Evolutionary conservation across 164 flowering plant species (phyloP), one percentile per base, ranked within the genome.

Genomic region (Nymphaea colorata): DNA sequence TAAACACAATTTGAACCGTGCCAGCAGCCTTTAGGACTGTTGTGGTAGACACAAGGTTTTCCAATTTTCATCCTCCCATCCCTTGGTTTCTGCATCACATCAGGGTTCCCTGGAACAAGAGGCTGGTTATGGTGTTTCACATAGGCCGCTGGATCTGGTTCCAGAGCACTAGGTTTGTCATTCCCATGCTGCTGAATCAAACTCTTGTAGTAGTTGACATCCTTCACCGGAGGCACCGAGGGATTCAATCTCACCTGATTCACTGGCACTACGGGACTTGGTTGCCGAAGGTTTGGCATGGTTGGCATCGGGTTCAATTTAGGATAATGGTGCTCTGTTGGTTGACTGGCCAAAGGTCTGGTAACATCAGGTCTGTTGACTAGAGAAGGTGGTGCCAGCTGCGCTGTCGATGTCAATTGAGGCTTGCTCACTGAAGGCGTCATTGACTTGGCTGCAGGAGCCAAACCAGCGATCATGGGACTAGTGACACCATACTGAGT

Each of bases 171-270:
- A 41, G 70, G 82, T 67, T 82, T 84, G 17, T 91, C 96, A 67
- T 76, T 92, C 44, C 98, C 98, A 68, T 91, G 98, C 67, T 87
- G 88, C 77, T 93, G 96, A 68, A 93, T 93, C 80, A 93, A 78
- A 76, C 82, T 87, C 85, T 94, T 91, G 57, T 84, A 94, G 62
- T 94, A 91, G 75, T 77, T 85, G 3, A 83, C 43, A 70, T 94
- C 98, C 70, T 78, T 90, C 59, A 76, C 70, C 10, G 73, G 75
- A 3, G 85, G 74, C 42, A 72, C 71, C 67, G 72, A 81, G 16
- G 66, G 41, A 4, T 3, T 15, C 57, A 51, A 51, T 51, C 57
- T 51, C 14, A 51, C 57, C 57, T 51, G 57, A 51, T 15, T 51
- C 57, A 51, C 57, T 51, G 57, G 57, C 57, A 51, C 14, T 7